Percentiles rank a stretch among this genome's conserved stretches.
Evolutionary conservation across 805 yeast species (phyloP).

Genomic region (Kuraishia ogatae): DNA sequence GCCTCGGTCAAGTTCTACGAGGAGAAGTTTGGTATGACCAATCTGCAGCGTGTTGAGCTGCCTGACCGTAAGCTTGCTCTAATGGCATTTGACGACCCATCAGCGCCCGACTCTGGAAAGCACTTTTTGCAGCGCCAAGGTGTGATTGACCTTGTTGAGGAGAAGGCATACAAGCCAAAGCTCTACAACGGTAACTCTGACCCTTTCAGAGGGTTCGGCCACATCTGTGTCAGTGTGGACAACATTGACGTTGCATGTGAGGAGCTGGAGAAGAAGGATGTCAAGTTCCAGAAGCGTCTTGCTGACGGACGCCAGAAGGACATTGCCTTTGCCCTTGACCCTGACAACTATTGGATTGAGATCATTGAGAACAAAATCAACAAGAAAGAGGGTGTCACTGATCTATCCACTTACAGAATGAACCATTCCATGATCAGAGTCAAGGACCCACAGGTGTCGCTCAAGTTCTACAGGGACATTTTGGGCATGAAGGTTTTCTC

Average conservation of each 20-base stretch:
- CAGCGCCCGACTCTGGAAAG: constrained; percentile 26
- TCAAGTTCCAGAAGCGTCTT: constrained; percentile 71
- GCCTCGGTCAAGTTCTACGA: constrained; percentile 66
- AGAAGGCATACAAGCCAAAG: constrained; percentile 55
- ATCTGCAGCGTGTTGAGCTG: constrained; percentile 41
- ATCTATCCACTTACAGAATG: constrained; percentile 37
- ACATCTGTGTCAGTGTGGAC: constrained; percentile 81
- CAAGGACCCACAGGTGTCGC: constrained; percentile 69
- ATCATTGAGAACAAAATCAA: constrained; percentile 50
- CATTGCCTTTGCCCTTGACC: constrained; percentile 92
- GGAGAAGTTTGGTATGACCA: constrained; percentile 64
- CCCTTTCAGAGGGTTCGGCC: constrained; percentile 90
- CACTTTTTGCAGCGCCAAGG: constrained; percentile 44
- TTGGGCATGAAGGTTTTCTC: constrained; percentile 74
- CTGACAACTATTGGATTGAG: constrained; percentile 97
- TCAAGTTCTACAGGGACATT: constrained; percentile 69
- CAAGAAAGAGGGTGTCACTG: constrained; percentile 31
- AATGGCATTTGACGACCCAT: constrained; percentile 37
- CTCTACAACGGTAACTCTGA: constrained; percentile 78
- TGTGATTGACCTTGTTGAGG: constrained; percentile 75
- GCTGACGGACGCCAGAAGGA: constrained; percentile 87
- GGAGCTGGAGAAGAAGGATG: constrained; percentile 51
- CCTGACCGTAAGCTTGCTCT: constrained; percentile 26
- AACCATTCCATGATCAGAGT: constrained; percentile 93
- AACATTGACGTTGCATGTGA: constrained; percentile 59